Evolutionary conservation across 176 grass and related monocot genomes (phyloP).

Genomic region (Coix lacrymajobi): DNA sequence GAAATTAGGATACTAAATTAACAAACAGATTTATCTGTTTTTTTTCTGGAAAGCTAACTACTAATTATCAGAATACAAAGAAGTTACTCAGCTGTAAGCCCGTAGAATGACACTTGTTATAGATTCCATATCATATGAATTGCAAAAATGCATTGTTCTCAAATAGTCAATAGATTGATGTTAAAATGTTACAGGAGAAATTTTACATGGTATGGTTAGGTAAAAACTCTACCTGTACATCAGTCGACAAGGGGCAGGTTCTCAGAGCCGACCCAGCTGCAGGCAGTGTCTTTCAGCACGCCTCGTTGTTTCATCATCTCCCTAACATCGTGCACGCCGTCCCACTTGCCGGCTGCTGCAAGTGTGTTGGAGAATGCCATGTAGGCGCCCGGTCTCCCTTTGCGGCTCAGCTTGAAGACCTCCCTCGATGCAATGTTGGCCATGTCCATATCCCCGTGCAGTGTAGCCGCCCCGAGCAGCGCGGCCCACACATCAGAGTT

Average conservation of each 20-base stretch:
- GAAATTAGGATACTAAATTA: background rate
- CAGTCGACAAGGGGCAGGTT: background rate
- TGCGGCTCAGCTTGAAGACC: conserved; percentile 54
- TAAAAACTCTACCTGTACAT: background rate
- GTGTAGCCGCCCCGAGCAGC: conserved; percentile 60
- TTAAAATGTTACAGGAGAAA: background rate
- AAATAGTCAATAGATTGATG: background rate
- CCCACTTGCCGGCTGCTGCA: conserved; percentile 66
- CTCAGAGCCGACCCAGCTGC: conserved; percentile 52
- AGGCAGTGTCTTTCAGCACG: conserved; percentile 60
- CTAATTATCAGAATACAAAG: background rate
- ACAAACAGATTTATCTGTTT: background rate
- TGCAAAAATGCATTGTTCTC: background rate
- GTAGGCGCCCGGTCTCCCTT: conserved; percentile 62
- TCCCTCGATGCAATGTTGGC: conserved; percentile 51
- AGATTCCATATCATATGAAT: background rate
- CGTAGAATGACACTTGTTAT: background rate
- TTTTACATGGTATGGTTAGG: background rate
- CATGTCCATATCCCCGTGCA: conserved; percentile 67
- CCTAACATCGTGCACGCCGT: conserved; percentile 48
- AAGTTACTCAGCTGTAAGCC: background rate
- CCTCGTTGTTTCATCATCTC: conserved; percentile 66
- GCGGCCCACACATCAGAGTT: conserved; percentile 80
- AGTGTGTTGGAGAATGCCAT: conserved; percentile 89
- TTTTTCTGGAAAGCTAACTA: background rate